phyloP scores from a whole-genome alignment of 2,329 filamentous ascomycete genomes.

The Sphaceloma murrayae region DNA sequence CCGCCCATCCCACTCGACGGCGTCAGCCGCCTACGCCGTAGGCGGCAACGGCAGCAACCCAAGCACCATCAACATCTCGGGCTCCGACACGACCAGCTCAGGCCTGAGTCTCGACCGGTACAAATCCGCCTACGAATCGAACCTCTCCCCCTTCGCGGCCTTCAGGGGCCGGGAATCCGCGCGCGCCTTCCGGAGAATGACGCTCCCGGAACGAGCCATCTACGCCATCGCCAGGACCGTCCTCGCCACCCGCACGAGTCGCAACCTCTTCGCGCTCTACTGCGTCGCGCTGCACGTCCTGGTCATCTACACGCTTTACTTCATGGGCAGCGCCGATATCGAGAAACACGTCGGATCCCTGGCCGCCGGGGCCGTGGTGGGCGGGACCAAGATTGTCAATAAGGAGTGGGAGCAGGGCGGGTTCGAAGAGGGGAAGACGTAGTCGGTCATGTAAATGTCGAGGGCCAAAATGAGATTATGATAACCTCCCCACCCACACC shows the following conservation, averaged over 20 bases:
- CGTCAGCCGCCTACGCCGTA: slow-evolving; percentile 46
- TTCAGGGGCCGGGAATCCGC: slow-evolving; percentile 91
- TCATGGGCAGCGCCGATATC: slow-evolving; percentile 60
- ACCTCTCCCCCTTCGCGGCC: slow-evolving; percentile 88
- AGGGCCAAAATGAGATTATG: too few species aligned
- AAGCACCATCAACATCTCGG: slow-evolving; percentile 51
- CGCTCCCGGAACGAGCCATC: slow-evolving; percentile 76
- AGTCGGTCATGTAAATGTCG: too few species aligned
- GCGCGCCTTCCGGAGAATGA: slow-evolving; percentile 87
- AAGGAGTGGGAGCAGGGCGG: slow-evolving; percentile 32
- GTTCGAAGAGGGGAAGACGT: slow-evolving; percentile 22
- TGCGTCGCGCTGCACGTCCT: slow-evolving; percentile 80
- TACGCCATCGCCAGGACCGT: slow-evolving; percentile 88
- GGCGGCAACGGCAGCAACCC: slow-evolving; percentile 66
- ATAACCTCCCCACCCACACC: too few species aligned
- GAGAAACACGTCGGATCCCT: slow-evolving; percentile 52
- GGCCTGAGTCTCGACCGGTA: slow-evolving; percentile 73
- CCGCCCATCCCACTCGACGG: slow-evolving; percentile 49
- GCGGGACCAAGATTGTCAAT: slow-evolving; percentile 24
- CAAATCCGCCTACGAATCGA: slow-evolving; percentile 84
- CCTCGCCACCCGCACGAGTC: slow-evolving; percentile 75
- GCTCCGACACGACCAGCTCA: slow-evolving; percentile 47
- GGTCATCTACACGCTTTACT: slow-evolving; percentile 79
- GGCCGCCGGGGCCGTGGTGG: slow-evolving; percentile 34
- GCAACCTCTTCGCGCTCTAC: slow-evolving; percentile 90